These are phyloP conservation scores for Pulveroboletus frians DNA, from an alignment of 768 basidiomycete species.

Conservation along the genomic window DNA sequence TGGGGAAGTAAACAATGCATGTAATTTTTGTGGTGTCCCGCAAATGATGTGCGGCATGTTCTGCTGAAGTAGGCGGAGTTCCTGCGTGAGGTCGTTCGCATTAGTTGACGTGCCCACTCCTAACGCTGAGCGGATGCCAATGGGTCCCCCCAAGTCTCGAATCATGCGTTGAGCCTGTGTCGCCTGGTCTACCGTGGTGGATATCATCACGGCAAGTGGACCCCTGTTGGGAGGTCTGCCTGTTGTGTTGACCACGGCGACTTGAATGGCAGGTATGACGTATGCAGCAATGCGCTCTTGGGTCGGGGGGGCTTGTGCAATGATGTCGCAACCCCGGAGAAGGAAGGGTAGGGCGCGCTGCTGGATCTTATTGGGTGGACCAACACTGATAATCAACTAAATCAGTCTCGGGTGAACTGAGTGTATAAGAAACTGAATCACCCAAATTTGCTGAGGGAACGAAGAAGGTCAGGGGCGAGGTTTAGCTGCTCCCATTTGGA, in stretches of 20 bases:
- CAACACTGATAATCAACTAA: conserved; percentile 53
- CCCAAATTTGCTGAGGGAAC: conserved; percentile 93
- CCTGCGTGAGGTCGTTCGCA: conserved; percentile 59
- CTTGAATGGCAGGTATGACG: conserved; percentile 85
- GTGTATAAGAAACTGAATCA: conserved; percentile 36
- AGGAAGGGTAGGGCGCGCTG: conserved; percentile 95
- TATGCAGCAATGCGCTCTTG: conserved; percentile 98
- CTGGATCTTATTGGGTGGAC: conserved; percentile 98
- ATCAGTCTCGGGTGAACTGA: conserved; percentile 14
- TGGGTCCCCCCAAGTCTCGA: conserved; percentile 87
- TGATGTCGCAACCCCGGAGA: conserved; percentile 90
- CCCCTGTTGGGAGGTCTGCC: conserved; percentile 62
- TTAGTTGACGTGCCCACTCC: conserved; percentile 75
- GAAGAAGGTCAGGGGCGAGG: conserved; percentile 79
- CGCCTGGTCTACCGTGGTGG: conserved; percentile 97
- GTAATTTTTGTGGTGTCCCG: conserved; percentile 94
- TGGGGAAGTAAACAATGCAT: conserved; percentile 80
- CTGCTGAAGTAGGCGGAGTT: conserved; percentile 79
- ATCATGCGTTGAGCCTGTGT: conserved; percentile 96
- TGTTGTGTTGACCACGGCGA: conserved; percentile 61
- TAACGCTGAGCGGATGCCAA: conserved; percentile 86
- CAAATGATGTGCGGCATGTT: conserved; percentile 94
- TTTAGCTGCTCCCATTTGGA: conserved; percentile 96
- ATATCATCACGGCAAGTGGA: conserved; percentile 84
- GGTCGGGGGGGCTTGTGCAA: conserved; percentile 97